Evolutionary conservation across 495 filamentous ascomycete species (phyloP), one percentile per base, ranked within the genome.

Genomic region (Penicillium paradoxum): DNA sequence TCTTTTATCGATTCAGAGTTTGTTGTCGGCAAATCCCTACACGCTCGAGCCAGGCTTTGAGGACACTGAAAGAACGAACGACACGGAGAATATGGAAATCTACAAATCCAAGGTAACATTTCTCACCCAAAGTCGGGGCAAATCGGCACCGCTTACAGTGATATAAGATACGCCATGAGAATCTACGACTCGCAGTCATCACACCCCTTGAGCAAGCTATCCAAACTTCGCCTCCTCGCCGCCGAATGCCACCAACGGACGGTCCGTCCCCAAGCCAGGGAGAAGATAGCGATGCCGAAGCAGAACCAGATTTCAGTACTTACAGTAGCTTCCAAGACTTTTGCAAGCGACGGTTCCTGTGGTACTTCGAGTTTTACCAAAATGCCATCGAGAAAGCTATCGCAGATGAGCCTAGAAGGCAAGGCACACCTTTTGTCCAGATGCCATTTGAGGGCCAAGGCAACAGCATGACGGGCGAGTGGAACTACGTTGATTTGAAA

Each of bases 1-100:
- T 44, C 68, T 98, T 27, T 82, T 97, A 27, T 97, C 93, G 5
- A 97, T 98, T 47, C 93, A 98, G 67, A 96, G 90, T 62, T 74
- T 98, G 24, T 91, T 98, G 85, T 95, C 90, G 1, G 71, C 82
- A 19, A 96, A 97, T 65, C 93, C 93, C 0, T 98, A 96, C 68
- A 89, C 93, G 67, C 95, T 97, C 58, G 93, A 98, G 63, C 93
- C 93, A 15, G 93, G 93, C 8, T 96, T 87, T 58, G 93, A 97
- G 59, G 79, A 86, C 45, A 81, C 84, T 17, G 83, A 18, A 83
- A 29, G 78, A 81, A 18, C 68, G 74, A 3, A 69, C 77, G 87
- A 96, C 62, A 84, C 88, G 71, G 82, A 86, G 64, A 79, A 84
- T 42, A 89, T 89, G 67, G 78, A 83, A 52, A 72, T 81, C n/a